A percentile compares a stretch with the other conserved stretches of the same genome.
Evolutionary conservation across 192 early-diverging fungal species (phyloP).

Genomic region (Hyaloraphidium curvatum): DNA sequence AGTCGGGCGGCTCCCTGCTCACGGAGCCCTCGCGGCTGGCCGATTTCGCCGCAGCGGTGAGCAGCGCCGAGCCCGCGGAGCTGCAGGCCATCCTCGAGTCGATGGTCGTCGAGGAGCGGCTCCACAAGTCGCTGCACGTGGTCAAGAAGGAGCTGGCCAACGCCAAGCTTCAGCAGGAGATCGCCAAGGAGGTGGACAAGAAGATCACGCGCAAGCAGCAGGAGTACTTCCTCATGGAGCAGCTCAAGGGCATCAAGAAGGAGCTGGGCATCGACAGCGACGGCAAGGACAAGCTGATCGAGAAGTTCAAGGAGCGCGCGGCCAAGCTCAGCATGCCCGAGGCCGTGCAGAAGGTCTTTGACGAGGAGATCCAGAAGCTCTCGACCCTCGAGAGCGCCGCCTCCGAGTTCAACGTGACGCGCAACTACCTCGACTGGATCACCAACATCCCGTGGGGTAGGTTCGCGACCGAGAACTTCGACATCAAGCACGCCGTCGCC

Average conservation of each 20-base stretch:
- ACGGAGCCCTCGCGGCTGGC: conserved; percentile 85
- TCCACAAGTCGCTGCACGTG: conserved; percentile 80
- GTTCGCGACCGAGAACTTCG: conserved; percentile 77
- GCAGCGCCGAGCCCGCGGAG: conserved; percentile 75
- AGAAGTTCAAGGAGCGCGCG: conserved; percentile 78
- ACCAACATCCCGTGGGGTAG: conserved; percentile 95
- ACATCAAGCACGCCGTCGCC: conserved; percentile 59
- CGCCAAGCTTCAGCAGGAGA: conserved; percentile 92
- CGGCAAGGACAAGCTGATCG: conserved; percentile 94
- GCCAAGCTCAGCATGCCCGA: conserved; percentile 73
- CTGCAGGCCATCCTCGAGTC: conserved; percentile 83
- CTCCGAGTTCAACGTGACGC: conserved; percentile 94
- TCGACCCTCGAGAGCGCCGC: conserved; percentile 84
- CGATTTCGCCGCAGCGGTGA: conserved; percentile 94
- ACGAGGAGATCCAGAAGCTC: conserved; percentile 88
- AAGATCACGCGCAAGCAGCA: conserved; percentile 95
- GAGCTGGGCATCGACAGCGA: conserved; percentile 93
- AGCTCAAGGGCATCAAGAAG: conserved; percentile 98
- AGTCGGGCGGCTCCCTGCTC: conserved; percentile 88
- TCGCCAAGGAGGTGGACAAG: conserved; percentile 90
- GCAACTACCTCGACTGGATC: conserved; percentile 97
- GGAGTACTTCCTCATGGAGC: conserved; percentile 99
- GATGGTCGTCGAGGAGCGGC: conserved; percentile 68
- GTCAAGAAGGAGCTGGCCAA: conserved; percentile 97
- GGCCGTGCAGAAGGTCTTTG: conserved; percentile 85